A percentile compares a stretch with the other conserved stretches of the same genome.
These are phyloP conservation scores for Furcasterigmium furcatum DNA, from an alignment of 2,329 filamentous ascomycete species.

Conservation along the genomic window DNA sequence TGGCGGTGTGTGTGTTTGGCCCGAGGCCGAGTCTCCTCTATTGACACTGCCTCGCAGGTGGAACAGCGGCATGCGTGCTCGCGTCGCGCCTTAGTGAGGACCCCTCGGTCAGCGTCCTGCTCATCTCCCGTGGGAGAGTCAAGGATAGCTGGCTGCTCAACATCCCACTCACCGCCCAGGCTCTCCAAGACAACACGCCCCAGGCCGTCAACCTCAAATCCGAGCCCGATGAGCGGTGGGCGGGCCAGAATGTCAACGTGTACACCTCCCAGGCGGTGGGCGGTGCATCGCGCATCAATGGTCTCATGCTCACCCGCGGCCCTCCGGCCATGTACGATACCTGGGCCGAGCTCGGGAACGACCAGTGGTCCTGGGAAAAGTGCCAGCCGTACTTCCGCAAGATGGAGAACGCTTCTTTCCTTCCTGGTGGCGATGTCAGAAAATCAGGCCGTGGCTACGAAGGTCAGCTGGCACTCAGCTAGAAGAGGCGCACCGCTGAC, in stretches of 20 bases:
- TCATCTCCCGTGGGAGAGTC: constrained; percentile 30
- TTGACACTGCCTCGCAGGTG: constrained; percentile 21
- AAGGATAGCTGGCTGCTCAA: constrained; percentile 22
- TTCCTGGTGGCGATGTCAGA: background rate
- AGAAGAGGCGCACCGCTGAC: background rate
- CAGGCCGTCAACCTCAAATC: constrained; percentile 20
- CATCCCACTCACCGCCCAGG: constrained; percentile 25
- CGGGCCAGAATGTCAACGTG: constrained; percentile 12
- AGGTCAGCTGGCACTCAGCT: too few species aligned
- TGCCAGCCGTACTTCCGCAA: constrained; percentile 27
- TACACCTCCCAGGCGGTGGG: constrained; percentile 25
- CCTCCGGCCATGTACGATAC: constrained; percentile 20
- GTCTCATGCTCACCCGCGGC: constrained; percentile 24
- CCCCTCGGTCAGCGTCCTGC: constrained; percentile 28
- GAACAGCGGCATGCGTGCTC: constrained; percentile 43
- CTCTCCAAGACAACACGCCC: constrained; percentile 12
- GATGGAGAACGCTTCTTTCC: constrained; percentile 18
- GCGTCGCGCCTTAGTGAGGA: constrained; percentile 39
- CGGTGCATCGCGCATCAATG: constrained; percentile 27
- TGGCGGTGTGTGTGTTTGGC: constrained; percentile 22
- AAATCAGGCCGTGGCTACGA: background rate
- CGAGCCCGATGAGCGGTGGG: constrained; percentile 18
- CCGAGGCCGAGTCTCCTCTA: background rate
- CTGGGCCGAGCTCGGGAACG: constrained; percentile 24
- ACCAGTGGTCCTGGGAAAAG: constrained; percentile 26